Conservation (phyloP, 2,329 filamentous ascomycete genomes). For the Nannizziopsis barbatae region DNA sequence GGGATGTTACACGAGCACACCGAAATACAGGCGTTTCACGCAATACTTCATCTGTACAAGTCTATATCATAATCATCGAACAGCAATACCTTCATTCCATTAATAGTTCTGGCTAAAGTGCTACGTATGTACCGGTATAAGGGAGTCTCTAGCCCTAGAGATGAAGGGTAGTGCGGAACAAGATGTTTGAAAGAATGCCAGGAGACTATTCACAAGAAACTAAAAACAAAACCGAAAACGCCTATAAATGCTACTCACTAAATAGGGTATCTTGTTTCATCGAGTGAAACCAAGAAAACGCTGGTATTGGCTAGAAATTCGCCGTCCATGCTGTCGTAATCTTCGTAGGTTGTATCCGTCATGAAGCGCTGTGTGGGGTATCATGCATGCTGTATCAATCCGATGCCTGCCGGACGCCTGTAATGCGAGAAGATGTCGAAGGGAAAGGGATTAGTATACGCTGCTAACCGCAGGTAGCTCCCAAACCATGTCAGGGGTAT, state of each 20-base stretch:
- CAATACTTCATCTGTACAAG: no score
- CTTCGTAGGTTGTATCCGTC: slow-evolving; percentile 4
- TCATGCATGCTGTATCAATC: slow-evolving; percentile 8
- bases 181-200: not conserved
- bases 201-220: not conserved
- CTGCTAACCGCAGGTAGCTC: not conserved
- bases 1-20: no score
- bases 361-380: slow-evolving; percentile 3
- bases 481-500: slow-evolving; percentile 1
- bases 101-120: no score
- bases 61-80: no score
- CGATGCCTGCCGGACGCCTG: not conserved
- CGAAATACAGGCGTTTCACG: no score
- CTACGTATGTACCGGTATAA: not conserved
- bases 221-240: not conserved
- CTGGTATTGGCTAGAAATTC: not conserved
- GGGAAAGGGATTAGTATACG: slow-evolving; percentile 2
- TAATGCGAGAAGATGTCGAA: not conserved
- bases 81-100: no score
- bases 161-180: not conserved
- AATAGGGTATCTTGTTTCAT: not conserved
- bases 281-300: not conserved
- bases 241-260: slow-evolving; percentile 2
- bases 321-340: slow-evolving; percentile 1
- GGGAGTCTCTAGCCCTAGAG: no score